Conservation (phyloP, 257 asterid genomes). For the Solanum clarkiae region DNA sequence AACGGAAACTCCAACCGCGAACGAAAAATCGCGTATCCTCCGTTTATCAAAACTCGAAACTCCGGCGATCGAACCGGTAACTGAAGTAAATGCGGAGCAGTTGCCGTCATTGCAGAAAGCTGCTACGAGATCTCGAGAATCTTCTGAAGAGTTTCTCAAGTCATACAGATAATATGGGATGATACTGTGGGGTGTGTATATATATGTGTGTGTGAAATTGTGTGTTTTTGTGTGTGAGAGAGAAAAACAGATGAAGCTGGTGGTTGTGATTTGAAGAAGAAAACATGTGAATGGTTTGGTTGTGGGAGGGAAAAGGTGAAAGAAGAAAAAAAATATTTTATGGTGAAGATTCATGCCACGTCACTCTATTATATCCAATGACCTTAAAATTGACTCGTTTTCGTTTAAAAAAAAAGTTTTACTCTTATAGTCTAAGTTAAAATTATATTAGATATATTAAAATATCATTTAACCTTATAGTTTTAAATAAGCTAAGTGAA, state of each 20-base stretch:
- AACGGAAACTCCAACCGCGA: slow-evolving; percentile 24
- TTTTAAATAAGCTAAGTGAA: too few relatives aligned
- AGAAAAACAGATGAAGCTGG: not conserved
- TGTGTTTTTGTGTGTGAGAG: not conserved
- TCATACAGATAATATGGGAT: not conserved
- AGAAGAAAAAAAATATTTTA: not conserved
- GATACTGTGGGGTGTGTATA: not conserved
- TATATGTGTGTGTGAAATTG: not conserved
- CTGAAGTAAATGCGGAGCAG: slow-evolving; percentile 35
- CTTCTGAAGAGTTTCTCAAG: not conserved
- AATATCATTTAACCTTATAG: too few relatives aligned
- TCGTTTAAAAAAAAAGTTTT: too few relatives aligned
- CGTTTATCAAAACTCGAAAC: slow-evolving; percentile 32
- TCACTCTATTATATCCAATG: not conserved
- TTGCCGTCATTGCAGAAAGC: slow-evolving; percentile 32
- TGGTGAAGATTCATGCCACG: not conserved
- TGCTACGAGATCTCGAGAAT: not conserved
- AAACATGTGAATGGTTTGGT: not conserved
- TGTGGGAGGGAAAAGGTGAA: not conserved
- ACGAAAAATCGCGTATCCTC: slow-evolving; percentile 38
- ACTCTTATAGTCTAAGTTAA: too few relatives aligned
- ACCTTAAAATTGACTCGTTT: not conserved
- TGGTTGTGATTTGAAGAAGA: slow-evolving; percentile 6
- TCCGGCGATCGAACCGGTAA: slow-evolving; percentile 39
- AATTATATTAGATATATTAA: too few relatives aligned